Percentiles rank a stretch among this genome's conserved stretches.
Evolutionary conservation across 2,329 filamentous ascomycete species (phyloP).

Genomic region (Aspergillus novoparasiticus): DNA sequence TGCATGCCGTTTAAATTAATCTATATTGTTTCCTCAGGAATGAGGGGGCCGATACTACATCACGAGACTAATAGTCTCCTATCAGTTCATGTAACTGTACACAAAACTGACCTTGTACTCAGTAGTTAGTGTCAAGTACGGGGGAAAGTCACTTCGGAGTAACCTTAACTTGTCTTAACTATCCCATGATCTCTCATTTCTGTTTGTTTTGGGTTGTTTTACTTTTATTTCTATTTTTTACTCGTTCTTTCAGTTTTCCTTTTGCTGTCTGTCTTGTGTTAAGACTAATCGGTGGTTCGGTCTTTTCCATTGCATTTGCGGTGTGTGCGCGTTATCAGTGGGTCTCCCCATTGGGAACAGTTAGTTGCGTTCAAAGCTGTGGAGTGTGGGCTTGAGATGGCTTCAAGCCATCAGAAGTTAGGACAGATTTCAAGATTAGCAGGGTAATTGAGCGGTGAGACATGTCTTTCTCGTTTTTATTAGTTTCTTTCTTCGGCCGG

Average conservation of each 20-base stretch:
- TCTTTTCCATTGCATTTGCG: background rate
- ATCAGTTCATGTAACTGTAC: slow-evolving; percentile 1
- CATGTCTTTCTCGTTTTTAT: background rate
- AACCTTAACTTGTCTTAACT: background rate
- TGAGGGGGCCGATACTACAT: background rate
- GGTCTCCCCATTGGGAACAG: background rate
- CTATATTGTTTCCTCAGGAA: background rate
- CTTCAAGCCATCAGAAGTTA: background rate
- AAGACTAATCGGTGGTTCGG: background rate
- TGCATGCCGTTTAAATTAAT: slow-evolving; percentile 1
- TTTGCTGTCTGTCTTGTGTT: background rate
- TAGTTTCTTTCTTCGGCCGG: background rate
- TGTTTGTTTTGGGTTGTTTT: background rate
- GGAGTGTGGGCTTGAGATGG: background rate
- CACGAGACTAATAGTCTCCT: background rate
- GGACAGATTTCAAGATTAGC: background rate
- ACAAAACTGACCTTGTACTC: background rate
- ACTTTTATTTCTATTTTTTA: background rate
- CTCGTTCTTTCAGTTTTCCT: background rate
- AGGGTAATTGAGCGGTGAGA: background rate
- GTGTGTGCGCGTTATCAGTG: background rate
- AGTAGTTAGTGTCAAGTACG: background rate
- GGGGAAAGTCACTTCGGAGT: background rate
- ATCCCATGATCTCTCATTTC: background rate
- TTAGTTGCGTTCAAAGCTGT: background rate